Conservation (phyloP, 75 land plant genomes). For the Pinus taeda region DNA sequence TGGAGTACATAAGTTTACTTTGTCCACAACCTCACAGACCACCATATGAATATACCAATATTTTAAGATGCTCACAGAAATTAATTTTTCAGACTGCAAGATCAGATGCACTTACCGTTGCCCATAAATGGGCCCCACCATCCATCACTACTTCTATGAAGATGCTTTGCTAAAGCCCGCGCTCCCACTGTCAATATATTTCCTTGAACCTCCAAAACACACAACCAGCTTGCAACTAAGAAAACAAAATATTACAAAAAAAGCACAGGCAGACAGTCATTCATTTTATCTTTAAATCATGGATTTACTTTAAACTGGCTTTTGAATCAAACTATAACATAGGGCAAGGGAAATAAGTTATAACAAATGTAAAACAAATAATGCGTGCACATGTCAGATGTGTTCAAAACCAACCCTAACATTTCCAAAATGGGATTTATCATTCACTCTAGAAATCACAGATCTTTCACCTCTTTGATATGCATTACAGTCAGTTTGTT, state of each 20-base stretch:
- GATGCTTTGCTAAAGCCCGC: conserved; percentile 94
- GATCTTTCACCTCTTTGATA: not conserved
- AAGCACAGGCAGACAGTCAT: not conserved
- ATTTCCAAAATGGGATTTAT: too few relatives aligned
- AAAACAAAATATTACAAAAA: not conserved
- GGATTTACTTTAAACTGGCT: too few relatives aligned
- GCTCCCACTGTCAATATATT: conserved; percentile 63
- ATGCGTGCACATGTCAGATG: too few relatives aligned
- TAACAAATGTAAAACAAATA: too few relatives aligned
- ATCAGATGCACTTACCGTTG: conserved; percentile 35
- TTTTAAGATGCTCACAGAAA: not conserved
- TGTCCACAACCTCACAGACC: not conserved
- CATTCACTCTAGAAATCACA: not conserved
- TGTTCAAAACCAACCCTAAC: not conserved
- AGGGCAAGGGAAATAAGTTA: too few relatives aligned
- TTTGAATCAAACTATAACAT: too few relatives aligned
- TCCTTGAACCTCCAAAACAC: conserved; percentile 57
- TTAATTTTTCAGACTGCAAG: not conserved
- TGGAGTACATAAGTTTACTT: not conserved
- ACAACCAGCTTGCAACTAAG: conserved; percentile 12
- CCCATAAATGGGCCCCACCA: conserved; percentile 77
- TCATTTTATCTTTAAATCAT: too few relatives aligned
- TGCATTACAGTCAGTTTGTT: not conserved
- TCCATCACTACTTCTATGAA: conserved; percentile 45
- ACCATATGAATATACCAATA: not conserved